Evolutionary conservation across 768 basidiomycete species (phyloP).

Genomic region (Mycena venus): DNA sequence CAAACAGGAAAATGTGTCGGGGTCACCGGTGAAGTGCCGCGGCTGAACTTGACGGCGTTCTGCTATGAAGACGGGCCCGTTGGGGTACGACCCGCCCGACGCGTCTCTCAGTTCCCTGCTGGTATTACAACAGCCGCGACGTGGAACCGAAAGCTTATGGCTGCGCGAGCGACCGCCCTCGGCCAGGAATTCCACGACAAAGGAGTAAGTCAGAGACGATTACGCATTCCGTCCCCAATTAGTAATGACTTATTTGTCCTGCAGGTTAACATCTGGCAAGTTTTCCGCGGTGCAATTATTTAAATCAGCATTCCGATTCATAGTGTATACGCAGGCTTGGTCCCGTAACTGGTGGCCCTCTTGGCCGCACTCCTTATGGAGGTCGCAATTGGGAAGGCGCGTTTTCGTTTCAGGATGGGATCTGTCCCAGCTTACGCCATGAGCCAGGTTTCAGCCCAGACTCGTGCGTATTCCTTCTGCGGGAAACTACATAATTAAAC

Average conservation of each 20-base stretch:
- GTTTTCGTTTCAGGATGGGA: not conserved
- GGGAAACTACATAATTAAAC: not conserved
- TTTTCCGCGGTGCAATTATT: not conserved
- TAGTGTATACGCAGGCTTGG: too few relatives aligned
- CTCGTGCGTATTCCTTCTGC: not conserved
- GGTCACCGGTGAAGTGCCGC: slow-evolving; percentile 21
- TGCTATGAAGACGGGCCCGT: slow-evolving; percentile 17
- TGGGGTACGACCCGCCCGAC: slow-evolving; percentile 14
- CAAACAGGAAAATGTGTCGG: slow-evolving; percentile 24
- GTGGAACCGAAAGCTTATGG: slow-evolving; percentile 21
- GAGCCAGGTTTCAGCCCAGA: slow-evolving; percentile 25
- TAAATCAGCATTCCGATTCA: not conserved
- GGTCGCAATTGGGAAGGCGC: slow-evolving; percentile 20
- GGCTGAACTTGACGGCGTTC: not conserved
- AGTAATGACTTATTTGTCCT: not conserved
- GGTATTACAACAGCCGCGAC: slow-evolving; percentile 16
- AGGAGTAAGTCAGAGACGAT: not conserved
- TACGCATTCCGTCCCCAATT: not conserved
- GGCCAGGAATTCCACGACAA: slow-evolving; percentile 25
- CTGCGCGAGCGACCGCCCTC: slow-evolving; percentile 7
- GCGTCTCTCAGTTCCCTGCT: slow-evolving; percentile 21
- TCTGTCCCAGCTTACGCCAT: not conserved
- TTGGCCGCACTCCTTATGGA: not conserved
- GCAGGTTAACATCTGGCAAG: slow-evolving; percentile 24
- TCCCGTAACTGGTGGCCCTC: slow-evolving; percentile 16